Evolutionary conservation across 179 eudicot species (phyloP).

Genomic region (Beta lomatogona): DNA sequence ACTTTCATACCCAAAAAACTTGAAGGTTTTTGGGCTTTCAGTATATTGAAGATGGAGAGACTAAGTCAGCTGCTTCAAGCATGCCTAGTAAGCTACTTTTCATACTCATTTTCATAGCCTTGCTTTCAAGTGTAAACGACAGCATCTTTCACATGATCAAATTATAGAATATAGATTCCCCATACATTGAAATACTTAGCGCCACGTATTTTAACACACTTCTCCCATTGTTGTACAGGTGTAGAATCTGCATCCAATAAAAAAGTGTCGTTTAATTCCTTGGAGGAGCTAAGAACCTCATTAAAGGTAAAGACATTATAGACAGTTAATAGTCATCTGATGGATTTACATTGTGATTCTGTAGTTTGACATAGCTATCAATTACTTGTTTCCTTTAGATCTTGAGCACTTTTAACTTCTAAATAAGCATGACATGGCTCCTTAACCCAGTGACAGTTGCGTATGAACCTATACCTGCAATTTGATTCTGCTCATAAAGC

Average conservation of each 20-base stretch:
- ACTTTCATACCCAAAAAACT: constrained; percentile 38
- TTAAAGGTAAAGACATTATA: constrained; percentile 50
- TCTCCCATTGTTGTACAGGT: constrained; percentile 37
- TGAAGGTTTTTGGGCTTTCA: constrained; percentile 93
- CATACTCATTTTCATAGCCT: constrained; percentile 2
- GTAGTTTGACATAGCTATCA: not conserved
- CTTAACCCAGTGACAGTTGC: too few species aligned
- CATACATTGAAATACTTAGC: not conserved
- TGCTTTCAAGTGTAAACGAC: constrained; percentile 5
- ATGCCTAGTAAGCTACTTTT: constrained; percentile 49
- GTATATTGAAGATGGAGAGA: constrained; percentile 61
- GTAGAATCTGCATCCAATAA: constrained; percentile 31
- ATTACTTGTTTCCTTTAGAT: not conserved
- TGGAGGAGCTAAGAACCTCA: constrained; percentile 65
- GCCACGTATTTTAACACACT: not conserved
- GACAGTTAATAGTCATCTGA: not conserved
- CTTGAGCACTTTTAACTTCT: not conserved
- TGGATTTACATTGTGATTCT: not conserved
- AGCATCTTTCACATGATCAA: not conserved
- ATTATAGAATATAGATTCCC: not conserved
- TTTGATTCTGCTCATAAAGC: not conserved
- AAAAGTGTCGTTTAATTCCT: constrained; percentile 46
- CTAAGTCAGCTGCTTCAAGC: constrained; percentile 40
- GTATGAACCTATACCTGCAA: not conserved
- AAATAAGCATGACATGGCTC: not conserved